Percentiles rank a stretch among this genome's conserved stretches.
phyloP scores from a whole-genome alignment of 805 yeast species.

The Cyberlindnera subsufficiens region DNA sequence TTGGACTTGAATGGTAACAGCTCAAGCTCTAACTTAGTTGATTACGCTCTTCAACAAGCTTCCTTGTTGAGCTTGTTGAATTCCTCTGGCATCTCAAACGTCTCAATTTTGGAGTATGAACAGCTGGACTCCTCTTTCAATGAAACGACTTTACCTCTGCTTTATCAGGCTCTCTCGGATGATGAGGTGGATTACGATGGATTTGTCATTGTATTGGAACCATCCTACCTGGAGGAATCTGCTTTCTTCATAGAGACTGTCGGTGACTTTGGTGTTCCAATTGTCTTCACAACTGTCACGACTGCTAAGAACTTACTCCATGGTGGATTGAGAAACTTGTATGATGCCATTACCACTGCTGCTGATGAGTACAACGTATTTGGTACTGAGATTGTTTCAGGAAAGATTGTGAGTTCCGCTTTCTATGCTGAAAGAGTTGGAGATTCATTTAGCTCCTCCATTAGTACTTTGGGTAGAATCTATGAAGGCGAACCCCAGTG shows the following conservation, averaged over 20 bases:
- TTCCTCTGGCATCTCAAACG: conserved; percentile 1
- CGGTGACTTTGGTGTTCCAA: conserved; percentile 30
- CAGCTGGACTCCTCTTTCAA: conserved; percentile 27
- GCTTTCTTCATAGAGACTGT: conserved; percentile 42
- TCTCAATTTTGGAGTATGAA: conserved; percentile 31
- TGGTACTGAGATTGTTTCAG: conserved; percentile 43
- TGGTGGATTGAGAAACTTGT: conserved; percentile 47
- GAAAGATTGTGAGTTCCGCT: conserved; percentile 39
- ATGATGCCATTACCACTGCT: conserved; percentile 45
- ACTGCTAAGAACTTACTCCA: conserved; percentile 45
- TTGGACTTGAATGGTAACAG: background rate
- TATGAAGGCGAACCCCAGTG: conserved; percentile 39
- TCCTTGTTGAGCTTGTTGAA: conserved; percentile 6
- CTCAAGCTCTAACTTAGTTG: background rate
- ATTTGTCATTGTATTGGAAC: conserved; percentile 43
- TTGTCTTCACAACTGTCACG: conserved; percentile 48
- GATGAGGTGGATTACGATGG: conserved; percentile 33
- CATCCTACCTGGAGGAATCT: conserved; percentile 45
- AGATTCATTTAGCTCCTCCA: conserved; percentile 30
- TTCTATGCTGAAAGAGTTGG: conserved; percentile 45
- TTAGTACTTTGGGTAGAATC: conserved; percentile 47
- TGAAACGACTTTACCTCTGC: conserved; percentile 21
- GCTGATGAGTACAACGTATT: conserved; percentile 28
- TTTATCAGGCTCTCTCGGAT: conserved; percentile 30
- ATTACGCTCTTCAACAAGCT: background rate